Evolutionary conservation across 176 grass and related monocot genomes (phyloP), one percentile per base, ranked within the genome.

Genomic region (Phoenix dactylifera): DNA sequence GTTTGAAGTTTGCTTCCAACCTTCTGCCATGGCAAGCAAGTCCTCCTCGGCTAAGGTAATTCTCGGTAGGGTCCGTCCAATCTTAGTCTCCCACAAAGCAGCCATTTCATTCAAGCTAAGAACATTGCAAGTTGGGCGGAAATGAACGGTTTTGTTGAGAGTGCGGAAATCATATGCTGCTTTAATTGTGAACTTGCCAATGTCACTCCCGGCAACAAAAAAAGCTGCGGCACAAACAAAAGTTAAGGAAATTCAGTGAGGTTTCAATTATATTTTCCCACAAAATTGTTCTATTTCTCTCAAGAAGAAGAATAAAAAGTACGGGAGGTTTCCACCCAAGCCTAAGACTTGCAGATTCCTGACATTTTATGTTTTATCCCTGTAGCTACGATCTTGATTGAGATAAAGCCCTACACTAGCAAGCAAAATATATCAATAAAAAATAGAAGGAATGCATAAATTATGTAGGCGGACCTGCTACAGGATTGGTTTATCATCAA

Each of bases 101-200:
- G 88, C 88, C 83, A 92, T 92, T 73, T 92, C 83, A 26, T 92
- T 87, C 54, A 79, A 63, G 80, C 52, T 87, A 7, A 87, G 52
- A 24, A 80, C 76, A 51, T 92, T 92, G 20, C 70, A 54, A 0
- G 65, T 15, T 3, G 83, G 88, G 28, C 88, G 83, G 59, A 92
- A 87, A 77, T 87, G 88, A 3, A 92, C 65, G 2, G 52, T 60
- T 67, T 80, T 86, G 80, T 83, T 83, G 18, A 65, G 14, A 18
- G 83, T 20, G 17, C 88, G 68, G n/a, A 52, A 22, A 48, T 92
- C 88, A 17, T 80, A 92, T 9, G 88, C 88, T 1, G 76, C 65
- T 82, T 24, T 80, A 7, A 86, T 66, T 14, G 88, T 92, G 58
- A 87, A 58, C 69, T 80, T 87, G 4, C 88, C 83, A 16, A 92